A percentile compares a stretch with the other conserved stretches of the same genome.
phyloP scores from a whole-genome alignment of 1,284 basidiomycete species.

The Xanthoconium separans region DNA sequence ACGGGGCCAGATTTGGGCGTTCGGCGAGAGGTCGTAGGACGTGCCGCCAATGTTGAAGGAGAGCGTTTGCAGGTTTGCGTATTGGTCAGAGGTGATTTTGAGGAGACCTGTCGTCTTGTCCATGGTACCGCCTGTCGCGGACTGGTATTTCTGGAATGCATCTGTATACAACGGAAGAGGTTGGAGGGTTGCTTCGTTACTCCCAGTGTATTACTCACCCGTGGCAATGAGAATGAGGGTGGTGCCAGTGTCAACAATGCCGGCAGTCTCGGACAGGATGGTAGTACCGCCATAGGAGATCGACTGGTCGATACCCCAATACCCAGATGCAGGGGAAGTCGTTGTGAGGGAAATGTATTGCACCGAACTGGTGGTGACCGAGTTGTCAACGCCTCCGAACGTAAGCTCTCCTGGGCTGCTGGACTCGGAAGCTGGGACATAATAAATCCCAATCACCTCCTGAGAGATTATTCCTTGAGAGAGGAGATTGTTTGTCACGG shows the following conservation, averaged over 20 bases:
- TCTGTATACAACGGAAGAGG: too few relatives aligned
- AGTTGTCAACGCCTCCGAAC: neutral
- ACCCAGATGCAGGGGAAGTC: neutral
- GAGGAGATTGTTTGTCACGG: neutral
- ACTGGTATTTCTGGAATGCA: too few relatives aligned
- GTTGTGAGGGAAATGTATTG: neutral
- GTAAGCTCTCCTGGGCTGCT: neutral
- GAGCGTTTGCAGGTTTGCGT: neutral
- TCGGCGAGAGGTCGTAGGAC: too few relatives aligned
- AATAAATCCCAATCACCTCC: neutral
- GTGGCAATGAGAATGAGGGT: slow-evolving; percentile 43
- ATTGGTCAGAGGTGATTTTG: slow-evolving; percentile 36
- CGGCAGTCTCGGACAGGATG: slow-evolving; percentile 38
- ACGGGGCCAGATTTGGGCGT: too few relatives aligned
- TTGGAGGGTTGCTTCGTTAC: too few relatives aligned
- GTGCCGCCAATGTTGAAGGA: too few relatives aligned
- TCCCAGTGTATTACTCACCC: too few relatives aligned
- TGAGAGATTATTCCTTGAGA: neutral
- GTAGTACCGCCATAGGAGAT: slow-evolving; percentile 28
- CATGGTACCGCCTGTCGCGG: too few relatives aligned
- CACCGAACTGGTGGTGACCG: neutral
- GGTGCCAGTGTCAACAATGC: slow-evolving; percentile 40
- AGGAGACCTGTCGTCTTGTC: too few relatives aligned
- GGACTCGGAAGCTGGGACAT: neutral
- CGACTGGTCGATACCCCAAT: neutral